Percentiles rank a stretch among this genome's conserved stretches.
Conservation (phyloP, 2,329 filamentous ascomycete genomes). For the Thermothelomyces thermophilus region DNA sequence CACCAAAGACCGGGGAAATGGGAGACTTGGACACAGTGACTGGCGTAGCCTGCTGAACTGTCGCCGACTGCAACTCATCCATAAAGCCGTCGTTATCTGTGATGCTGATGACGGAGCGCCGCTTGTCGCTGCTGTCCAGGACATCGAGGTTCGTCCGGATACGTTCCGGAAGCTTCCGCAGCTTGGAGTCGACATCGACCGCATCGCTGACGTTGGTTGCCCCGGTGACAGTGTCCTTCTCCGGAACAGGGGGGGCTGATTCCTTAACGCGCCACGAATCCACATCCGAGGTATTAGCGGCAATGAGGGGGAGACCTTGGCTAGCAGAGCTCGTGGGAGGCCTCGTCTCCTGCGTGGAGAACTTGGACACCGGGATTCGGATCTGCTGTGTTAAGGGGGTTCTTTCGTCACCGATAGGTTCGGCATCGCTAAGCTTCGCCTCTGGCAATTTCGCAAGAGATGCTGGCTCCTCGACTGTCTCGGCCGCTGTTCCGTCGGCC, state of each 20-base stretch:
- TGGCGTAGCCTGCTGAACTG: conserved; percentile 74
- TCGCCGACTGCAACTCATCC: conserved; percentile 78
- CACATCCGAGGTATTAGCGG: conserved; percentile 14
- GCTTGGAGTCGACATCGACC: conserved; percentile 28
- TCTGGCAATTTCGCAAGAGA: not conserved
- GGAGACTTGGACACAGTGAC: conserved; percentile 77
- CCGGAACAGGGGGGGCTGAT: conserved; percentile 8
- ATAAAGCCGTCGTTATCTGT: conserved; percentile 74
- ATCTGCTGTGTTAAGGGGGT: conserved; percentile 22
- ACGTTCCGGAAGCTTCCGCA: conserved; percentile 42
- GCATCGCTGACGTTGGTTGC: conserved; percentile 25
- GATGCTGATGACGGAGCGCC: conserved; percentile 40
- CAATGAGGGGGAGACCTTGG: conserved; percentile 14
- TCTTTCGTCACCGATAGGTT: conserved; percentile 10
- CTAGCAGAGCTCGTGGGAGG: conserved; percentile 23
- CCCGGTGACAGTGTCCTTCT: conserved; percentile 18
- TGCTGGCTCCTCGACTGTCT: not conserved
- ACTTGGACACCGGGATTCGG: conserved; percentile 37
- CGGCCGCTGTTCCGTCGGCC: not conserved
- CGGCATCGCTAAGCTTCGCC: not conserved
- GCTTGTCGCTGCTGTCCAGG: conserved; percentile 29
- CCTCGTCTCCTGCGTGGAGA: conserved; percentile 36
- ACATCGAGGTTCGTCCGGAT: conserved; percentile 46
- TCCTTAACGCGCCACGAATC: conserved; percentile 9
- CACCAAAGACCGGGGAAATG: conserved; percentile 56